Evolutionary conservation across 306 rosid genomes (phyloP), one percentile per base, ranked within the genome.

Genomic region (Fragaria vesca): DNA sequence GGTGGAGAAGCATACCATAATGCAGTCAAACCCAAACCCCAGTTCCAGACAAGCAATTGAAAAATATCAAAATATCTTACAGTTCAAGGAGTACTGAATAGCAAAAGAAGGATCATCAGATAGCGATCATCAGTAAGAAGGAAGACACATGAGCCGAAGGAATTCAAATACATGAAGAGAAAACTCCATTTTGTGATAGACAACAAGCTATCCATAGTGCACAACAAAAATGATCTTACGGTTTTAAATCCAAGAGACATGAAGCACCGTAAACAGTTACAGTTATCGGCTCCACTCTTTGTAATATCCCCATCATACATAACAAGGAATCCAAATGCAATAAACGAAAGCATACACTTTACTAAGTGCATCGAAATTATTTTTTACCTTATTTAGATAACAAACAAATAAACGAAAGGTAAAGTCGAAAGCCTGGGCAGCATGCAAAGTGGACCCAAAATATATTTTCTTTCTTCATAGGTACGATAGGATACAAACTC

Each of bases 271-370:
- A 16, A 61, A 28, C 70, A 18, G 67, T 30, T 18, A 62, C 70
- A 18, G 67, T 30, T 18, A 62, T 45, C 17, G 0, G 9, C 58
- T 28, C 46, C 36, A 30, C 34, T 75, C 46, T 28, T 17, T 24
- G 38, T 45, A 47, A 18, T 20, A 45, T 46, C 12, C 65, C 54
- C 21, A 26, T 46, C 6, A 30, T 6, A 60, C 12, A 26, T 28
- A n/a, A 38, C 36, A 73, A 58, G 43, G 26, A 58, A 58, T 57
- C 77, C 55, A 74, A 58, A 60, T 34, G 20, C 77, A 46, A 15
- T 40, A 13, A 73, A 55, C 26, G 38, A 40, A 73, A 24, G 15
- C 38, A 73, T 55, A 28, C 17, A 21, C 36, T 72, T 72, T 12
- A 36, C 11, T 72, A 26, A 26, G 66, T 21, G 2, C 12, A 52